Base-by-base conservation (phyloP, 2,329 filamentous ascomycete species). In the Lasiodiplodia theobromae region DNA sequence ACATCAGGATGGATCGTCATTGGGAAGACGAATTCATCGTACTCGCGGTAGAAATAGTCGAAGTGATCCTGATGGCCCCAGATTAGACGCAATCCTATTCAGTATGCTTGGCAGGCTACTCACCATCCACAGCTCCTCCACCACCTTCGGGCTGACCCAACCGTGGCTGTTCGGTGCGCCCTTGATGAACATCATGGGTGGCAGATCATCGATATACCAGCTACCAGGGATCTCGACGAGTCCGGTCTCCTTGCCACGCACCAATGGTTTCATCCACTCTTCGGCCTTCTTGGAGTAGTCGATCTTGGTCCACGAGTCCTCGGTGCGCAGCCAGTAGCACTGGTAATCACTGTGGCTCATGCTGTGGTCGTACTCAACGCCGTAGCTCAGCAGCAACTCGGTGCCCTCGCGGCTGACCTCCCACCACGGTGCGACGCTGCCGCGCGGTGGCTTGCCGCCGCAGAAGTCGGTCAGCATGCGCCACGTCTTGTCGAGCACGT, bases 351-450 rank as follows among this genome's bases (percentile, higher is more conserved):
- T 82, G 74, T 91, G 88, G 62, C 82, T 85, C 86, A 91, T 90
- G 69, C 83, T 86, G 74, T 91, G 89, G 72, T 92, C 89, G 73
- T 92, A 92, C 72, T 91, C 88, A 70, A 92, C 87, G 16, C 89
- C 89, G 73, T 91, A 91, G 71, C 83, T 84, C 18, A 91, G 82
- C 72, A 91, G 80, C 18, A 92, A 78, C 71, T 91, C 86, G 0
- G 87, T 87, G 4, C 89, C 90, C 74, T 92, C 91, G 71, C 87
- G 85, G 69, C 86, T 89, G 0, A 87, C 89, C 75, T 93, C 91
- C 91, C 91, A 94, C 86, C 87, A 94, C 0, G 92, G 92, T 0
- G 91, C 91, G 0, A 93, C 91, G 49, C 86, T 89, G 0, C 92
- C 91, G 0, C 90, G 82, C 0, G 92, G 92, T 0, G 89, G 89